Evolutionary conservation across 2,329 filamentous ascomycete species (phyloP).

Genomic region (Aspergillus chevalieri): DNA sequence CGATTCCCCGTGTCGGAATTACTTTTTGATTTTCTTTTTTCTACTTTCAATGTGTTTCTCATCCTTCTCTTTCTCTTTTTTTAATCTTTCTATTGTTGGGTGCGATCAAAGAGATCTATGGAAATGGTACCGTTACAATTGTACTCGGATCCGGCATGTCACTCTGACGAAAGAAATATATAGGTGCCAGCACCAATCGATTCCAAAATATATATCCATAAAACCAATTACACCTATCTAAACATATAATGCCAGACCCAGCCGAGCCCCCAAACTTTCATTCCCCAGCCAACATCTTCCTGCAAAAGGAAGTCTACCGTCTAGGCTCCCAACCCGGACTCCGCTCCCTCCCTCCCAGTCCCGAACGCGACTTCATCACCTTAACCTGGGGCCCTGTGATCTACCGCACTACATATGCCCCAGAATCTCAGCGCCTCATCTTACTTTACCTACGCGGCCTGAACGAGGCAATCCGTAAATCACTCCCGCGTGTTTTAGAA

Average conservation of each 20-base stretch:
- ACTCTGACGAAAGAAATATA: background rate
- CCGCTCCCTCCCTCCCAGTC: constrained; percentile 18
- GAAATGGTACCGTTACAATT: too few relatives aligned
- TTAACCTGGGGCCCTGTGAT: constrained; percentile 25
- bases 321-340: constrained; percentile 20
- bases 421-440: constrained; percentile 43
- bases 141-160: background rate
- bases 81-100: background rate
- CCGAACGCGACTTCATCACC: constrained; percentile 22
- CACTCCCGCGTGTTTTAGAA: constrained; percentile 13
- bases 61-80: constrained; percentile 4
- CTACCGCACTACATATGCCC: constrained; percentile 22
- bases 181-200: background rate
- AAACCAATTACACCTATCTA: background rate
- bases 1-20: constrained; percentile 21
- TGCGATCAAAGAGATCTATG: background rate
- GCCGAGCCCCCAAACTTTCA: constrained; percentile 3
- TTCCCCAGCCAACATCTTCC: constrained; percentile 18
- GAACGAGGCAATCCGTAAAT: constrained; percentile 51
- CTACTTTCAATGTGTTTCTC: constrained; percentile 9
- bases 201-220: background rate
- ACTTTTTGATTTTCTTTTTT: constrained; percentile 5
- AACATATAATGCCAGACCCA: background rate
- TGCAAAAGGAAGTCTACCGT: constrained; percentile 22
- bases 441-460: constrained; percentile 46